A percentile compares a stretch with the other conserved stretches of the same genome.
Evolutionary conservation across 2,329 filamentous ascomycete species (phyloP).

Genomic region (Apiospora marii): DNA sequence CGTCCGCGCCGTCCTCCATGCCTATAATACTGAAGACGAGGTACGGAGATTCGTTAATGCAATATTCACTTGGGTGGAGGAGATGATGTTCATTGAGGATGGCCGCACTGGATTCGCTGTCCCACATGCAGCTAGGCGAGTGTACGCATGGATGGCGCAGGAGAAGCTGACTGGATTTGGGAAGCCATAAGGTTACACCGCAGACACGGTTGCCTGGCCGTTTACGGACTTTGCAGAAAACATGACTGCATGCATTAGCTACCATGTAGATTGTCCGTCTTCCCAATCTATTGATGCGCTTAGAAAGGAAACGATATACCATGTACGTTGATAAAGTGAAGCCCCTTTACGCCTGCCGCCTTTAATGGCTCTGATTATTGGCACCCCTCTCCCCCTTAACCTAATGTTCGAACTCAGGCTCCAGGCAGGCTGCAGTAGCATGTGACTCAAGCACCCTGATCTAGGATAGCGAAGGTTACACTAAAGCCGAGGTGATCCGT

Average conservation of each 20-base stretch:
- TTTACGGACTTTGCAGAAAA: neutral
- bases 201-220: neutral
- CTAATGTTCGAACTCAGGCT: neutral
- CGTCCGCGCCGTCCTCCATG: constrained; percentile 51
- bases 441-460: neutral
- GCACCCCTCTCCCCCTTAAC: neutral
- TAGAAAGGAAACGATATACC: neutral
- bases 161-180: constrained; percentile 4
- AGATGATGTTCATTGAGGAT: constrained; percentile 41
- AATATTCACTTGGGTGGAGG: constrained; percentile 42
- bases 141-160: constrained; percentile 30
- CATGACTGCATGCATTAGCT: neutral
- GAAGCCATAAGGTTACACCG: neutral
- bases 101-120: constrained; percentile 28
- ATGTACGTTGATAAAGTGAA: neutral
- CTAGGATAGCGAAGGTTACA: neutral
- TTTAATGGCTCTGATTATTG: neutral
- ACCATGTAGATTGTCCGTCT: neutral
- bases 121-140: constrained; percentile 32
- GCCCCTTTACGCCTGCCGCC: neutral
- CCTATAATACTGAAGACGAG: constrained; percentile 47
- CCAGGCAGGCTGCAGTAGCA: neutral
- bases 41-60: constrained; percentile 41
- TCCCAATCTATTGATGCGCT: neutral
- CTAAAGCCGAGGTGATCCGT: neutral